Base-by-base conservation (phyloP, 176 grass and related monocot genomes). In the Areca catechu region DNA sequence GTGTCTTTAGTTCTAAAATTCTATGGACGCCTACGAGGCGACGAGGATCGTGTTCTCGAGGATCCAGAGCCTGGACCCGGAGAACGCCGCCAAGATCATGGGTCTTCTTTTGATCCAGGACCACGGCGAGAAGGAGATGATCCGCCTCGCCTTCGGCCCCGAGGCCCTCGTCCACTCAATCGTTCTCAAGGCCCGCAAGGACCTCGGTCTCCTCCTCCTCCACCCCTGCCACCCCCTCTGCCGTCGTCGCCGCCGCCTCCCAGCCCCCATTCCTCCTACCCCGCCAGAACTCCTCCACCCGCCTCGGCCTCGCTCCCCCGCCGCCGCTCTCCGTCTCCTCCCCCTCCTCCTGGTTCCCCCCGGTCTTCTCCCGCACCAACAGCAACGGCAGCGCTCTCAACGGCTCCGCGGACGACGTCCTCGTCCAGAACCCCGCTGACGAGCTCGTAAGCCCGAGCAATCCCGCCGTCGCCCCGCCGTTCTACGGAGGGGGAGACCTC, bases 101-200 rank as follows among this genome's bases (percentile, higher is more conserved):
- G 86, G 91, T 9, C 49, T 90, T 21, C 80, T 96, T 18, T 78
- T 96, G 67, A 67, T 96, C 61, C 91, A 96, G 76, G 83, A 90
- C 70, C 86, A 95, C 64, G 86, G 91, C 48, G 86, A 95, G 60
- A 86, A 95, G 73, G 91, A 95, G 83, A 90, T 95, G 91, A 95
- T 95, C 51, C 91, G 91, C 28, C 69, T 95, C 28, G 86, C 91
- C 66, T 95, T 95, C 59, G 86, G 86, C 50, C 91, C 91, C 0
- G 91, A 95, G 65, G 58, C 80, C 9, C 83, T 90, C 23, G 86
- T 96, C 21, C 83, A 86, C 20, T 79, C 77, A 7, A 76, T 96
- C 63, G 73, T 90, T 57, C 28, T 81, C 22, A 83, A 83, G 72
- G 91, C 86, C 16, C 73, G 82, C 22, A 86, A 83, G 60, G 91